These are phyloP conservation scores for Rhodotorula paludigena DNA, from an alignment of 768 basidiomycete genomes.

Conservation along the genomic window DNA sequence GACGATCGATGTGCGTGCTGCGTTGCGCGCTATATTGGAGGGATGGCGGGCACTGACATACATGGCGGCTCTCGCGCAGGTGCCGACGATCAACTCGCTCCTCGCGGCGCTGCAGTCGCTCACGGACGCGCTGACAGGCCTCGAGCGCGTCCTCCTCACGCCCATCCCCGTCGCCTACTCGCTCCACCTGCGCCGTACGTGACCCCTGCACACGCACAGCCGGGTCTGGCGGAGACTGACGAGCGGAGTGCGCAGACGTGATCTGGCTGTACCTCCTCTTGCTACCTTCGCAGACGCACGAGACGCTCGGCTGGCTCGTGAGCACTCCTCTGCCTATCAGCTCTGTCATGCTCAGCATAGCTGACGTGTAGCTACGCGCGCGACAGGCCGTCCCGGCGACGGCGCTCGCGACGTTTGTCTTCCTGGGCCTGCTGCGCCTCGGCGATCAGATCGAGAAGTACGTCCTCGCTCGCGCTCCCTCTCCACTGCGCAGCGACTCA, in stretches of 20 bases:
- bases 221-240: neutral
- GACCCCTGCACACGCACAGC: neutral
- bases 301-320: neutral
- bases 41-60: no score
- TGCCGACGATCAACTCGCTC: neutral
- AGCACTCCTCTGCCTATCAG: neutral
- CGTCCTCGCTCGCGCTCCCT: neutral
- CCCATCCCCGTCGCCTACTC: neutral
- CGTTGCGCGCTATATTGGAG: no score
- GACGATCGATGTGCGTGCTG: neutral
- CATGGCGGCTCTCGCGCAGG: no score
- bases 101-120: neutral
- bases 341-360: accelerated
- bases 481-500: no score
- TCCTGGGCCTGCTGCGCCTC: neutral
- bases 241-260: neutral
- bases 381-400: neutral
- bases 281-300: neutral
- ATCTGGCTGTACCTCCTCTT: conserved; percentile 1
- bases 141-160: neutral
- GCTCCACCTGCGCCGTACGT: neutral
- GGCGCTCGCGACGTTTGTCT: neutral
- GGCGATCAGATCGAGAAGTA: conserved; percentile 7
- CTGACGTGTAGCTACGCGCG: accelerated
- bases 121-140: neutral